Base-by-base conservation (phyloP, 306 rosid genomes). In the Aeschynomene evenia region DNA sequence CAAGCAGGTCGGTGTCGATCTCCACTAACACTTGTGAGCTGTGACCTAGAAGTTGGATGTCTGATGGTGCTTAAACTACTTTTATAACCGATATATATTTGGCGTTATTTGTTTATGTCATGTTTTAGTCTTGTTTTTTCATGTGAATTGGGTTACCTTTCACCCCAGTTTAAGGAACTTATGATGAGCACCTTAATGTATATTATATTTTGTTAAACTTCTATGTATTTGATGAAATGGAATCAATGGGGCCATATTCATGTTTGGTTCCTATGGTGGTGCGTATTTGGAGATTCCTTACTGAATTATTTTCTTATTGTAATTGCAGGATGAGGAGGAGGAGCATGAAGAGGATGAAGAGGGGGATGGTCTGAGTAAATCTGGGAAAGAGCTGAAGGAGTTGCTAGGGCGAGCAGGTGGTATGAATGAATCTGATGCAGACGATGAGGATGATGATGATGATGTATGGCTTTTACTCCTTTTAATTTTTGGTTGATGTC, bases 381-480 rank as follows among this genome's bases (percentile, higher is more conserved):
- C 97, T 31, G 97, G 98, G 56, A 93, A 93, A 76, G 98, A 93
- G 87, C 83, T 88, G 83, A 90, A 93, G 88, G 88, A 90, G 86
- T 66, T 90, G 71, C 91, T 88, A 68, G 96, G 92, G 71, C 83
- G 90, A 48, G 4, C 90, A 72, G 70, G 86, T 63, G 97, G 97
- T 45, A 59, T 90, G 63, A 75, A 77, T 85, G 97, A 88, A 61
- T 93, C 96, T 34, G 98, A 90, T 63, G 96, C 80, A 31, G 98
- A 90, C 8, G 98, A 93, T 0, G 96, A 92, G 0, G 96, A 91
- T 0, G 96, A 93, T 0, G 96, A 93, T 0, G 97, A 89, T 0
- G 91, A 84, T 18, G 98, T 88, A 80, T 49, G 77, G n/a, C 6
- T 59, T 63, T 24, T 56, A 14, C 11, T 55, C 29, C 33, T 71